phyloP scores from a whole-genome alignment of 495 filamentous ascomycete genomes.

The Aspergillus kassunensis region DNA sequence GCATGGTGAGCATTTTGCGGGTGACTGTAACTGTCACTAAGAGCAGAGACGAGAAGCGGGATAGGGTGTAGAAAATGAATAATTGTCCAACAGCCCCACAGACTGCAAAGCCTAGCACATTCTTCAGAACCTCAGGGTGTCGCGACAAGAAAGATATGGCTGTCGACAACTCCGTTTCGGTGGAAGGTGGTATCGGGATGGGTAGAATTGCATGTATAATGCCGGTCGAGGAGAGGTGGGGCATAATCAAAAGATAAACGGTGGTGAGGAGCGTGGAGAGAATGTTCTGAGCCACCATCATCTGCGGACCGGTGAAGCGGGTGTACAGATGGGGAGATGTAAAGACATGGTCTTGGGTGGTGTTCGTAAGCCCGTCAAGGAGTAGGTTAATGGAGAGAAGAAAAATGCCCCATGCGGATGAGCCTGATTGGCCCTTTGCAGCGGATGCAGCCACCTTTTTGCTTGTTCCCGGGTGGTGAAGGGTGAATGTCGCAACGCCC shows the following conservation, averaged over 20 bases:
- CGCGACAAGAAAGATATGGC: slow-evolving; percentile 76
- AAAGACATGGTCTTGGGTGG: slow-evolving; percentile 95
- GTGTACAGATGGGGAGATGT: slow-evolving; percentile 54
- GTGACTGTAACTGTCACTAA: slow-evolving; percentile 97
- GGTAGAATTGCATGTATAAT: slow-evolving; percentile 66
- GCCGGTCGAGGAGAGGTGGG: slow-evolving; percentile 65
- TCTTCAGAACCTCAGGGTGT: slow-evolving; percentile 73
- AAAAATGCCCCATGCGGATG: slow-evolving; percentile 71
- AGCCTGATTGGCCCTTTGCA: slow-evolving; percentile 44
- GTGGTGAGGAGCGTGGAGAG: slow-evolving; percentile 72
- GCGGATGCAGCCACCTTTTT: slow-evolving; percentile 58
- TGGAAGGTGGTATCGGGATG: slow-evolving; percentile 48
- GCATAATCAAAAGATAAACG: slow-evolving; percentile 70
- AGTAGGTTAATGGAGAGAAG: slow-evolving; percentile 88
- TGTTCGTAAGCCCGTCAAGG: slow-evolving; percentile 94
- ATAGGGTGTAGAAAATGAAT: slow-evolving; percentile 96
- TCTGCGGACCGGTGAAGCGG: slow-evolving; percentile 85
- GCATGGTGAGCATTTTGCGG: slow-evolving; percentile 98
- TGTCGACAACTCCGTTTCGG: slow-evolving; percentile 64
- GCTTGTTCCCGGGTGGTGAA: slow-evolving; percentile 70
- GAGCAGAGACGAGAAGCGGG: slow-evolving; percentile 83
- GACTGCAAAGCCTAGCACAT: slow-evolving; percentile 86
- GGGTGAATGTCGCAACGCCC: slow-evolving; percentile 91
- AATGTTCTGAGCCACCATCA: slow-evolving; percentile 98
- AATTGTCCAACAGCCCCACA: slow-evolving; percentile 93